These are phyloP conservation scores for Wallemia ichthyophaga DNA, from an alignment of 1,284 basidiomycete species.

Conservation along the genomic window DNA sequence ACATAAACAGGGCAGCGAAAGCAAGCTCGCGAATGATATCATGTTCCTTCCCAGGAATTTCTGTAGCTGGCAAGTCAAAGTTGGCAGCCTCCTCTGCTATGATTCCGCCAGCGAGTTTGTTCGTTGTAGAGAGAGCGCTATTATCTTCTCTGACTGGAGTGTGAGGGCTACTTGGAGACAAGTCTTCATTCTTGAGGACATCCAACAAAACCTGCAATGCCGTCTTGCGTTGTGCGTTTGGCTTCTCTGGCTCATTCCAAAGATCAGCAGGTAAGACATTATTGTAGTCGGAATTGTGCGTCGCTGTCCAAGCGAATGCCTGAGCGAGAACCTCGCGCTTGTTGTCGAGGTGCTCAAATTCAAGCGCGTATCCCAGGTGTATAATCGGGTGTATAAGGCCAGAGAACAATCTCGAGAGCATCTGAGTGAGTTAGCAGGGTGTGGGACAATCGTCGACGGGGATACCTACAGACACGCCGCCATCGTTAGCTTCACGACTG, in stretches of 20 bases:
- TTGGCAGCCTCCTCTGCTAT: not conserved
- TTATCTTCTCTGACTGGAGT: not conserved
- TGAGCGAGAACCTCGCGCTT: not conserved
- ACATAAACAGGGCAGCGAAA: not conserved
- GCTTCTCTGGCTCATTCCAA: not conserved
- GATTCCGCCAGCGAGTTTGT: not conserved
- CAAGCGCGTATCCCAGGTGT: not conserved
- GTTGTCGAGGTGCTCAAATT: not conserved
- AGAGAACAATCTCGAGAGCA: not conserved
- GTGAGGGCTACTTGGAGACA: not conserved
- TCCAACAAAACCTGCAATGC: not conserved
- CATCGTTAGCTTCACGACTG: not conserved
- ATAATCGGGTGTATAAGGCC: not conserved
- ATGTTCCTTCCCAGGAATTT: not conserved
- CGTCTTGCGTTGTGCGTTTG: not conserved
- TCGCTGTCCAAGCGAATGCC: not conserved
- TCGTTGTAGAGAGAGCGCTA: not conserved
- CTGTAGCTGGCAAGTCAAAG: not conserved
- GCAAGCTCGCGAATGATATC: not conserved
- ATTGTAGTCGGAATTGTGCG: not conserved
- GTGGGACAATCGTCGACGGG: not conserved
- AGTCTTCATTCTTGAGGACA: not conserved
- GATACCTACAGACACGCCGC: not conserved
- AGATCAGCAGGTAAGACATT: not conserved
- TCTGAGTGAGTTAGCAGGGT: not conserved